Base-by-base conservation (phyloP, 257 asterid species). In the Osmanthus fragrans region DNA sequence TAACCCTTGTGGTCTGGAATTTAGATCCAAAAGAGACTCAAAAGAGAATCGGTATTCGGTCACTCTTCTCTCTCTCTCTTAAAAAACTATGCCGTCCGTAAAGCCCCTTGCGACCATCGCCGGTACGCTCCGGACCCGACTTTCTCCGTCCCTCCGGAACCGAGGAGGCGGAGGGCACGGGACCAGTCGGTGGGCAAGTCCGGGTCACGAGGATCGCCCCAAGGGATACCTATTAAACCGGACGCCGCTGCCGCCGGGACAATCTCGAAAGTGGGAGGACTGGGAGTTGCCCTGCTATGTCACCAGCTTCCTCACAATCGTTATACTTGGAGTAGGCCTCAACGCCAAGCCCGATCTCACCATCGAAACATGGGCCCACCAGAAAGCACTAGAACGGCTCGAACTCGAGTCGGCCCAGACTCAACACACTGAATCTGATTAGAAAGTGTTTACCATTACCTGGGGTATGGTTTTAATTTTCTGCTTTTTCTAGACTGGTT, bases 321-420 rank as follows among this genome's bases (percentile, higher is more conserved):
- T 92, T 67, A 92, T 94, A 32, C 97, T 92, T 23, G 97, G 97
- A 3, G 97, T 94, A 19, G 99, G 99, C 12, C 97, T 94, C 70
- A 92, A 86, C 73, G 99, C 99, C 21, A 94, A 94, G 89, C 98
- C 99, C 85, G 99, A 94, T 90, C 92, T 91, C 73, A 94, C 97
- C 73, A 87, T 94, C 70, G 99, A 94, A 83, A 89, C 99, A 23
- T 94, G 99, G 99, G 99, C 97, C 13, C 99, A 94, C 84, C 96
- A 88, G 86, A 89, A 94, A 87, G 99, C 99, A 84, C 96, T 94
- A 13, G 96, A 94, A 70, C 90, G 99, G 78, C 96, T 94, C 81
- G 88, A 87, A 77, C 81, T 80, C 75, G 97, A 94, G 72, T 69
- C 92, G 4, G 77, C 88, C 60, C 81, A 77, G 79, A 19, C 84